phyloP scores from a whole-genome alignment of 176 grass and related monocot genomes.

The Rhynchospora tenuis region DNA sequence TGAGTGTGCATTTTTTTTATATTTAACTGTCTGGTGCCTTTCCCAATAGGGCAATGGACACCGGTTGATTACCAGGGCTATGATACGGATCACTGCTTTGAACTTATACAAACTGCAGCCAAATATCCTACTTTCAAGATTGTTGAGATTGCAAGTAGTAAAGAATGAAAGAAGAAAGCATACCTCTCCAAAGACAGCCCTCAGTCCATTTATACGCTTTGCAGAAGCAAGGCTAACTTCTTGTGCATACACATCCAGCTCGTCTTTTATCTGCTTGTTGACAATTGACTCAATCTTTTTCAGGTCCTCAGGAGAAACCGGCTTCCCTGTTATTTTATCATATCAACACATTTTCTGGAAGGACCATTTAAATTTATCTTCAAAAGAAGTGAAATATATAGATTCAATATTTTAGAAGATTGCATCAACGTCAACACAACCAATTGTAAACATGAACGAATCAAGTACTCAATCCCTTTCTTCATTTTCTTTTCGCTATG shows the following conservation, averaged over 20 bases:
- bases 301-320: slow-evolving; percentile 78
- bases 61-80: not conserved
- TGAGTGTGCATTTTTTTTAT: not conserved
- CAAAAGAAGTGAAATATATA: not conserved
- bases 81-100: not conserved
- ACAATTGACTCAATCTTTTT: slow-evolving; percentile 94
- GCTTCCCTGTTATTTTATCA: slow-evolving; percentile 64
- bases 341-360: not conserved
- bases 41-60: not conserved
- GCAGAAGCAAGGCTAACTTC: slow-evolving; percentile 67
- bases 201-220: slow-evolving; percentile 63
- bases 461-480: not conserved
- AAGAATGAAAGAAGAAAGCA: slow-evolving; percentile 11
- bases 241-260: slow-evolving; percentile 62
- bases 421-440: not conserved
- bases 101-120: slow-evolving; percentile 1
- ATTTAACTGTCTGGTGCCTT: not conserved
- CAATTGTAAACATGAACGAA: not conserved
- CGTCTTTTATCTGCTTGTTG: slow-evolving; percentile 85
- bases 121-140: not conserved
- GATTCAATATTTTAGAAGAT: not conserved
- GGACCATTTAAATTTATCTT: not conserved
- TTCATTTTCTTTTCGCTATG: not conserved
- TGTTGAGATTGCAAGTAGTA: not conserved
- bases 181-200: slow-evolving; percentile 92